Base-by-base conservation (phyloP, 306 rosid genomes). In the Prunus padus region DNA sequence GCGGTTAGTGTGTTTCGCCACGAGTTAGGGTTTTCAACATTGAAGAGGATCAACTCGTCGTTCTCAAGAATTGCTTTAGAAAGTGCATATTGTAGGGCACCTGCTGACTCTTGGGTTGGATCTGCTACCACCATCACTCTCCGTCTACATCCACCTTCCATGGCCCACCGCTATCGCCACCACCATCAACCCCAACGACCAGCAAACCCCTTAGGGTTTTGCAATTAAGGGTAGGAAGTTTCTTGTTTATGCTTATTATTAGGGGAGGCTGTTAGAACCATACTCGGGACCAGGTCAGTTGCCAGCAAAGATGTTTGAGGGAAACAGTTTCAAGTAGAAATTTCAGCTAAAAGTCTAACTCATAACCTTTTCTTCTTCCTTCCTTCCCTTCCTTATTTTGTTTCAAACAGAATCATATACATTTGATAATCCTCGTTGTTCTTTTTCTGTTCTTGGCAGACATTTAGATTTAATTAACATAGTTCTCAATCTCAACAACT, bases 61-160 rank as follows among this genome's bases (percentile, higher is more conserved):
- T 88, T 82, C 28, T 89, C 93, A 13, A 83, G 9, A 3, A 90
- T 74, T 0, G 87, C 89, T 60, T 93, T 88, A 0, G 86, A 85
- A 5, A 93, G 85, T 9, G 95, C 87, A 49, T 90, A 93, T 65
- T 93, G 95, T 1, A 90, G 73, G 9, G 95, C 98, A 2, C 84
- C 86, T 0, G 92, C 88, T 14, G 97, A 90, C 56, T 93, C 98
- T 8, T 91, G 77, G 5, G 89, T 87, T 4, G 95, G 93, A 16
- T 93, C 97, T 0, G 92, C 90, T 7, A 89, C 91, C 22, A 90
- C 93, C 93, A 93, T 87, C 5, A 93, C 82, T 76, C 84, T 89
- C 10, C 87, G 73, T 2, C 18, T 16, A 18, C 54, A 4, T n/a
- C 76, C 77, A 37, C 70, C 82, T 28, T 69, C 85, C 92, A 88